Evolutionary conservation across 345 rosid genomes (phyloP).

Genomic region (Hibiscus tridactylites): DNA sequence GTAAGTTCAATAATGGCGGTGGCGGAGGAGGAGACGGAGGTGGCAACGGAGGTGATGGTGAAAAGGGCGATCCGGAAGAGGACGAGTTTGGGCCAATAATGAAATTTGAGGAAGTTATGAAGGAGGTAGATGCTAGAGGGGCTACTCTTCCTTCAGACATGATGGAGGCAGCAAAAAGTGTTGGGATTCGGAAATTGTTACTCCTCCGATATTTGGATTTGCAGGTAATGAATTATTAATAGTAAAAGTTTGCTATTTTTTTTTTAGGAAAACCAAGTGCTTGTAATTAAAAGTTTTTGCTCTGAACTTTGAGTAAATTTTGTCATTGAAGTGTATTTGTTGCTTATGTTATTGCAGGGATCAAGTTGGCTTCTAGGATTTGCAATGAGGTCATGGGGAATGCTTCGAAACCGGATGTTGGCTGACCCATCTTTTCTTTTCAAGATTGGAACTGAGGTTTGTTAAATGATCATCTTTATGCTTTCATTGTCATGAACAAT

Average conservation of each 20-base stretch:
- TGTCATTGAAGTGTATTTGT: not conserved
- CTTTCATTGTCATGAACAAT: not conserved
- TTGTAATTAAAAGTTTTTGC: no score
- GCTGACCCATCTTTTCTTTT: constrained; percentile 89
- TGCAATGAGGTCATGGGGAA: constrained; percentile 48
- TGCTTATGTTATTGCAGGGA: constrained; percentile 35
- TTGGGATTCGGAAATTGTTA: constrained; percentile 60
- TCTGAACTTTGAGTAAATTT: not conserved
- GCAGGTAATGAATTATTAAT: constrained; percentile 31
- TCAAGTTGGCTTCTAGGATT: constrained; percentile 62
- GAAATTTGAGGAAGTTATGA: constrained; percentile 71
- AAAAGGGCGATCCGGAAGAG: constrained; percentile 44
- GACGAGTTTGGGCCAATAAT: constrained; percentile 71
- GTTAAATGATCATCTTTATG: not conserved
- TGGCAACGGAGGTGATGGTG: constrained; percentile 30
- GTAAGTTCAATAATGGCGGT: constrained; percentile 31
- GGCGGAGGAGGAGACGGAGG: constrained; percentile 7
- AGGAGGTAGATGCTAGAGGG: constrained; percentile 60
- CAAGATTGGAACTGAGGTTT: constrained; percentile 89
- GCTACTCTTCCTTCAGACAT: constrained; percentile 69
- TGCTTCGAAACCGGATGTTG: constrained; percentile 84
- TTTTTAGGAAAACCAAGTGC: not conserved
- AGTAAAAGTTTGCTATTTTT: not conserved
- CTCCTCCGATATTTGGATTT: constrained; percentile 67
- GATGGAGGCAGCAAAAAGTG: constrained; percentile 69